Base-by-base conservation (phyloP, 2,329 filamentous ascomycete species). In the Neonectria ditissima region DNA sequence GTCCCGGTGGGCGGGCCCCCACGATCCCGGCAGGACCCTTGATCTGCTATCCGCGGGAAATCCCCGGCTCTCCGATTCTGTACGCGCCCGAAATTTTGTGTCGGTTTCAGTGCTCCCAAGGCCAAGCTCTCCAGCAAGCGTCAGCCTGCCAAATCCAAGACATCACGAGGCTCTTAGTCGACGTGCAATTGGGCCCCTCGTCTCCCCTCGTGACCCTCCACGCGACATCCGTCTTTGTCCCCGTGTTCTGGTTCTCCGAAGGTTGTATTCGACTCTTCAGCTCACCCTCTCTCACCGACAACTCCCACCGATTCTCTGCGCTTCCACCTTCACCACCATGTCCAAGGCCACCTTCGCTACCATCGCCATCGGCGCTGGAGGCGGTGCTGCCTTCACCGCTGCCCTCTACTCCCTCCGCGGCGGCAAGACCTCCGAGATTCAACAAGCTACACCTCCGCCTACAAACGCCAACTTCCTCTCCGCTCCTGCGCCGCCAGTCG, bases 271-370 rank as follows among this genome's bases (percentile, higher is more conserved):
- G 6, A 20, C 41, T 44, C 37, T 14, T 37, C 44, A n/a, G n/a
- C 20, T 32, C 18, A 28, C 16, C 26, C 18, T n/a, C 47, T 37
- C 26, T 8, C 55, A 34, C 43, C 13, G 44, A 55, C 37, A 24
- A 37, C 50, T 34, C 43, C 30, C 47, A 30, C 24, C 24, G 9
- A 50, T 26, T 10, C 20, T n/a, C 55, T 37, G 43, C 26, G 24
- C 53, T 53, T 47, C 18, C 39, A 55, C 32, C 34, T 52, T 54
- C 53, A 34, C 62, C 79, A 84, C 62, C 69, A 95, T 95, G 92
- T 94, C 92, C 63, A 95, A 94, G 79, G 84, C 89, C 24, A 93
- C 91, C 34, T 69, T 95, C 71, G 91, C 91, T 69, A 84, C 92
- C 65, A 90, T 94, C 73, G 92, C 92, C 73, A 86, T 92, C 74